Base-by-base conservation (phyloP, 805 yeast species). In the Saccharomycopsis malanga region DNA sequence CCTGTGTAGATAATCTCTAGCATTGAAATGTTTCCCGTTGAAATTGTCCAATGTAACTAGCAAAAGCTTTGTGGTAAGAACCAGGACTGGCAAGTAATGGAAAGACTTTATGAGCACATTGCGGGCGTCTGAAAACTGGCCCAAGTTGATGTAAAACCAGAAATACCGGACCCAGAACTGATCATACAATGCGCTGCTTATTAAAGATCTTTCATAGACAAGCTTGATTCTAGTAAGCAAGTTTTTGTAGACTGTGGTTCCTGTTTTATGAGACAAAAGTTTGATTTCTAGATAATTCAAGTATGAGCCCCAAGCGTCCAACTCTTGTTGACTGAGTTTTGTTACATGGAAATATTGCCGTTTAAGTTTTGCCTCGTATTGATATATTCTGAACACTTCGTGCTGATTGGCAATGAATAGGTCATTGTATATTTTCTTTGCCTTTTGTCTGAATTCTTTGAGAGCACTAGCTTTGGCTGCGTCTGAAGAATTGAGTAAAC, bases 221-320 rank as follows among this genome's bases (percentile, higher is more conserved):
- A 70, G 66, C 12, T 32, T 44, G 7, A 53, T 42, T 43, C 53
- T 44, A 12, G 56, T 57, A 4, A 62, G 54, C 25, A 60, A 58
- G 35, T 58, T 44, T 4, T 51, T 48, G 44, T 59, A 58, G 22
- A 59, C 56, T 5, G 44, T 29, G 9, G 34, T 21, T 34, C 47
- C 50, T 3, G 54, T 53, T 15, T 56, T 45, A 34, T 57, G 57
- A 34, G 18, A 5, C 12, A 49, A 12, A 10, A 45, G 32, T 30
- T 38, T 43, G 4, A 52, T 55, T 54, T 82, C 87, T 32, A 77
- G 62, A 48, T 69, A 76, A 52, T 71, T 72, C 32, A 83, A 56
- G 59, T 82, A 87, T 24, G 66, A 60, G 45, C 71, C 74, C 79
- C 95, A 83, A 9, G 64, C 67, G 17, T 71, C 73, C 18, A 81